Percentiles rank a stretch among this genome's conserved stretches.
These are phyloP conservation scores for Helichrysum umbraculigerum DNA, from an alignment of 129 eudicot species.

Conservation along the genomic window DNA sequence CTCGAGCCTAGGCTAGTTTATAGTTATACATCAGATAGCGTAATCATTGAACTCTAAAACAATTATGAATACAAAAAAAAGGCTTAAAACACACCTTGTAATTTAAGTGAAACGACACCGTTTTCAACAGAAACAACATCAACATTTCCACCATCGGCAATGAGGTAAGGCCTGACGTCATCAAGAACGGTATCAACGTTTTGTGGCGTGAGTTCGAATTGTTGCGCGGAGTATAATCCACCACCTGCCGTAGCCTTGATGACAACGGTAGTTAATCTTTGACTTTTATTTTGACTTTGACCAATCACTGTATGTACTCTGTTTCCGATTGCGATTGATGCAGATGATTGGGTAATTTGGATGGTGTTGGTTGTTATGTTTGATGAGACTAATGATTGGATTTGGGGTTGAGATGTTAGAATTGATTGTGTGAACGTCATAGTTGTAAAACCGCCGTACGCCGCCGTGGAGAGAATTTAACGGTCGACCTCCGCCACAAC, in stretches of 20 bases:
- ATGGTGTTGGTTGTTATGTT: neutral
- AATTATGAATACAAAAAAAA: neutral
- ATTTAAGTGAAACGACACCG: constrained; percentile 81
- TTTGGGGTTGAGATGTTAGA: constrained; percentile 20
- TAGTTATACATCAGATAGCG: too few species aligned
- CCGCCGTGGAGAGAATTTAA: constrained; percentile 13
- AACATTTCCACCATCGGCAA: constrained; percentile 89
- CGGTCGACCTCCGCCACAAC: neutral
- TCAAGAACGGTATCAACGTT: constrained; percentile 90
- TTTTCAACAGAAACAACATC: constrained; percentile 78
- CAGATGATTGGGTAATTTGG: neutral
- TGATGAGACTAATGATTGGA: constrained; percentile 12
- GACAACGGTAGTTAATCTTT: constrained; percentile 18
- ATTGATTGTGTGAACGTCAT: constrained; percentile 29
- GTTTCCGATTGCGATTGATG: constrained; percentile 19
- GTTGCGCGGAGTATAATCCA: constrained; percentile 68
- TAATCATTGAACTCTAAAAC: neutral
- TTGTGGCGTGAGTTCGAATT: constrained; percentile 61
- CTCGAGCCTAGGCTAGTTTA: too few species aligned
- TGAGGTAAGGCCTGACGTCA: constrained; percentile 86
- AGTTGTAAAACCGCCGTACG: constrained; percentile 20
- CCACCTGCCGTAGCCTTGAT: constrained; percentile 32
- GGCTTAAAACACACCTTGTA: constrained; percentile 51
- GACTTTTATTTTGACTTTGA: constrained; percentile 7
- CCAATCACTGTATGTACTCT: neutral